phyloP scores from a whole-genome alignment of 371 early-diverging fungal genomes.

The Batrachochytrium dendrobatidis region DNA sequence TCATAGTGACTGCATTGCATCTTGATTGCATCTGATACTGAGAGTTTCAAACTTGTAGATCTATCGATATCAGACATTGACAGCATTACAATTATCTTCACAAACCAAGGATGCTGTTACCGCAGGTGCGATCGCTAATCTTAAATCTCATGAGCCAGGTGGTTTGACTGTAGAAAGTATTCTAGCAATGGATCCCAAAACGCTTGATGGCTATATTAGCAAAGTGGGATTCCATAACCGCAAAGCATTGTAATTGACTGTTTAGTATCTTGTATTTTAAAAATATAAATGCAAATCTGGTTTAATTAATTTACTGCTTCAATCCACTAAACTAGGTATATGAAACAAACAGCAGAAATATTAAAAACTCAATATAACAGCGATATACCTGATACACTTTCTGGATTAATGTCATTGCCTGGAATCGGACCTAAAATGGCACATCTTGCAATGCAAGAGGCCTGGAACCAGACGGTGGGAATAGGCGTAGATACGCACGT shows the following conservation, averaged over 20 bases:
- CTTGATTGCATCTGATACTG: constrained; percentile 18
- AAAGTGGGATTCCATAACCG: constrained; percentile 89
- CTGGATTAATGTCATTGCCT: constrained; percentile 71
- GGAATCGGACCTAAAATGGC: constrained; percentile 99
- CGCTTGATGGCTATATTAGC: constrained; percentile 61
- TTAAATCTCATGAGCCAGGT: constrained; percentile 58
- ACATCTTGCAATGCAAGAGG: constrained; percentile 73
- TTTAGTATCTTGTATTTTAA: no score
- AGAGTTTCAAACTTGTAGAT: constrained; percentile 36
- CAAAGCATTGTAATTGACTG: constrained; percentile 59
- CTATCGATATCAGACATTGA: constrained; percentile 78
- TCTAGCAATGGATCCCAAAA: constrained; percentile 17
- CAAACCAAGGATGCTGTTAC: constrained; percentile 95
- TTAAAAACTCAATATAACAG: constrained; percentile 62
- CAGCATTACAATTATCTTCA: constrained; percentile 89
- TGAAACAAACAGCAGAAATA: constrained; percentile 69
- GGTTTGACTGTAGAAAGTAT: constrained; percentile 46
- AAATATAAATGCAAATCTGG: constrained; percentile 1
- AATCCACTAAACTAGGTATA: constrained; percentile 51
- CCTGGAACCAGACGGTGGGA: constrained; percentile 81
- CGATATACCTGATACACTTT: constrained; percentile 80
- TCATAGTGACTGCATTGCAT: background rate
- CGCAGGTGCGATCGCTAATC: constrained; percentile 61
- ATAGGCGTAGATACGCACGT: constrained; percentile 99
- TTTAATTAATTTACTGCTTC: constrained; percentile 7